Percentiles rank a stretch among this genome's conserved stretches.
These are phyloP conservation scores for Collybiopsis luxurians DNA, from an alignment of 768 basidiomycete species.

Conservation along the genomic window DNA sequence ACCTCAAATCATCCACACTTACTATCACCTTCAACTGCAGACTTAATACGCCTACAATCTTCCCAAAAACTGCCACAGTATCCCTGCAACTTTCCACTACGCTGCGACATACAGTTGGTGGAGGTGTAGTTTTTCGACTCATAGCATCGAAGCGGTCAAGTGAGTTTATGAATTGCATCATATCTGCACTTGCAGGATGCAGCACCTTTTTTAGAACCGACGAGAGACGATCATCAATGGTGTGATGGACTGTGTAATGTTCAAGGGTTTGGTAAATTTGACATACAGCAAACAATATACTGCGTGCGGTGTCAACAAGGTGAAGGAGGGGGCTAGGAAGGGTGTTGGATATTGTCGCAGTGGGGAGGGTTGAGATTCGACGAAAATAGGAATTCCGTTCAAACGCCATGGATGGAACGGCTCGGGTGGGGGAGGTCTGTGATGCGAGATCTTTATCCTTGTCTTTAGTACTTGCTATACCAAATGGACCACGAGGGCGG, in stretches of 20 bases:
- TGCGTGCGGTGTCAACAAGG: constrained; percentile 86
- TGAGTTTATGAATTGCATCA: constrained; percentile 80
- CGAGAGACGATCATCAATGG: constrained; percentile 79
- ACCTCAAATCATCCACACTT: constrained; percentile 78
- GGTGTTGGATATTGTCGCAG: constrained; percentile 54
- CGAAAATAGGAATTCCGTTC: constrained; percentile 94
- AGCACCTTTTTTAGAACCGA: constrained; percentile 81
- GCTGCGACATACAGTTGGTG: constrained; percentile 67
- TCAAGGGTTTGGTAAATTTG: constrained; percentile 89
- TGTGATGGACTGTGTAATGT: constrained; percentile 75
- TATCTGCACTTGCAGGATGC: constrained; percentile 78
- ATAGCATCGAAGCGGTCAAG: constrained; percentile 89
- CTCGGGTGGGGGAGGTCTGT: constrained; percentile 39
- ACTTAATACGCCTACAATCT: constrained; percentile 80
- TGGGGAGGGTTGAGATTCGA: constrained; percentile 77
- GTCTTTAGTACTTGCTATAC: not conserved
- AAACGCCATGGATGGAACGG: constrained; percentile 61
- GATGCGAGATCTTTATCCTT: constrained; percentile 26
- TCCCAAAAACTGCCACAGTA: constrained; percentile 78
- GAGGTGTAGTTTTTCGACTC: constrained; percentile 66
- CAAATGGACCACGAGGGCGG: constrained; percentile 18
- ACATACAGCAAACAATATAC: constrained; percentile 87
- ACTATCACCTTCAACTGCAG: constrained; percentile 79
- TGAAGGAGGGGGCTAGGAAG: constrained; percentile 68
- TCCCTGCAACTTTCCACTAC: constrained; percentile 85